These are phyloP conservation scores for Wallacemonas sp. DNA, from an alignment of 208 protist species.

Conservation along the genomic window DNA sequence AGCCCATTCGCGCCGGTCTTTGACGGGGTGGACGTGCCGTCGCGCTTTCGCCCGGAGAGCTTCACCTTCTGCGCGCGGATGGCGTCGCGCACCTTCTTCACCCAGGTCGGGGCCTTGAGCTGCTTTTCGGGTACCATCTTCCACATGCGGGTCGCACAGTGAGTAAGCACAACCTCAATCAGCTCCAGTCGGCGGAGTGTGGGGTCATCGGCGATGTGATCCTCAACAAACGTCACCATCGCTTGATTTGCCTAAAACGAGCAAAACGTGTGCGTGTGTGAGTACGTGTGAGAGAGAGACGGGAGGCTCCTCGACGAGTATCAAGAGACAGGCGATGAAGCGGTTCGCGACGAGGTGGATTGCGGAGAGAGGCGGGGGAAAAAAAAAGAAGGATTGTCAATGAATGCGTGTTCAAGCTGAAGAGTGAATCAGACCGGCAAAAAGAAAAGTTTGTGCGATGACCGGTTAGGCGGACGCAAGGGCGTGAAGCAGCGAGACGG, in stretches of 20 bases:
- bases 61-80: constrained; percentile 15
- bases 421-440: too few relatives aligned
- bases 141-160: constrained; percentile 60
- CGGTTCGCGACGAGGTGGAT: not conserved
- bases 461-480: too few relatives aligned
- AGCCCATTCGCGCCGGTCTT: constrained; percentile 37
- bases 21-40: constrained; percentile 4
- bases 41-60: not conserved
- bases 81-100: constrained; percentile 26
- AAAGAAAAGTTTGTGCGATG: too few relatives aligned
- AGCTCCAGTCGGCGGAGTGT: constrained; percentile 44
- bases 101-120: constrained; percentile 26
- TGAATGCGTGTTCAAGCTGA: too few relatives aligned
- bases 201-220: constrained; percentile 59
- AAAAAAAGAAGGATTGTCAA: constrained; percentile 7
- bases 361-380: not conserved
- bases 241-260: not conserved
- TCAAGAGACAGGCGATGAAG: not conserved
- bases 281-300: not conserved
- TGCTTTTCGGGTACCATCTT: constrained; percentile 24
- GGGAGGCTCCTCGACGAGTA: not conserved
- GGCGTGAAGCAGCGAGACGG: too few relatives aligned
- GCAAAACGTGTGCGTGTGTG: not conserved
- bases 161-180: constrained; percentile 44
- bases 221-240: constrained; percentile 19